Evolutionary conservation across 2,329 filamentous ascomycete species (phyloP), one percentile per base, ranked within the genome.

Genomic region (Myrmaecium sp.): DNA sequence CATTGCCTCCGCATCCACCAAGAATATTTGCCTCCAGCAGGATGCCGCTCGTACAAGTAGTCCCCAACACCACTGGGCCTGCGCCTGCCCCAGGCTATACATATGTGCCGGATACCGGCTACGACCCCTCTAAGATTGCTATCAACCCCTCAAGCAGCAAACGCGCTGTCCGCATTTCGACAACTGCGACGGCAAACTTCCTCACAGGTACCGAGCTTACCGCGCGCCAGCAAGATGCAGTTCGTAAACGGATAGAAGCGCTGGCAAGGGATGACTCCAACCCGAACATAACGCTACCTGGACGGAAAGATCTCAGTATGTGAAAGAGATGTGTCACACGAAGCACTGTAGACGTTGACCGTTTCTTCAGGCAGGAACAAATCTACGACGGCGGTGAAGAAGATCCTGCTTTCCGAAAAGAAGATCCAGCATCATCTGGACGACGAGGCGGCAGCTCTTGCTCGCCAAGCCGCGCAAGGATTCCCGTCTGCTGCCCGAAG

Each of bases 11-110:
- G n/a, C n/a, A n/a, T n/a, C n/a, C n/a, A n/a, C n/a, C n/a, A n/a
- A n/a, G n/a, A n/a, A n/a, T n/a, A n/a, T n/a, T n/a, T n/a, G n/a
- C n/a, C n/a, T n/a, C 26, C 23, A 22, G 18, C 26, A 38, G 34
- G 22, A 74, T 73, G 64, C 68, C 68, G 38, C 76, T 79, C 41
- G 81, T 95, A 41, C 74, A 91, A 52, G 76, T 92, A 40, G 60
- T 94, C 30, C 78, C 81, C 18, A 58, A 57, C 31, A 72, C 69
- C 43, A 60, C 71, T 15, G 71, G 70, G 33, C 72, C 71, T 10
- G 68, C 69, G 23, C 60, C 66, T 23, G 78, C 81, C 1, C 83
- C 86, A 1, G 86, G 86, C 43, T 95, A 83, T 77, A 82, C 82
- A 8, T 93, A 93, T 48, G 80, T 94, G 2, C 74, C 83, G 16